Base-by-base conservation (phyloP, 306 rosid species). In the Glycyrrhiza uralensis region DNA sequence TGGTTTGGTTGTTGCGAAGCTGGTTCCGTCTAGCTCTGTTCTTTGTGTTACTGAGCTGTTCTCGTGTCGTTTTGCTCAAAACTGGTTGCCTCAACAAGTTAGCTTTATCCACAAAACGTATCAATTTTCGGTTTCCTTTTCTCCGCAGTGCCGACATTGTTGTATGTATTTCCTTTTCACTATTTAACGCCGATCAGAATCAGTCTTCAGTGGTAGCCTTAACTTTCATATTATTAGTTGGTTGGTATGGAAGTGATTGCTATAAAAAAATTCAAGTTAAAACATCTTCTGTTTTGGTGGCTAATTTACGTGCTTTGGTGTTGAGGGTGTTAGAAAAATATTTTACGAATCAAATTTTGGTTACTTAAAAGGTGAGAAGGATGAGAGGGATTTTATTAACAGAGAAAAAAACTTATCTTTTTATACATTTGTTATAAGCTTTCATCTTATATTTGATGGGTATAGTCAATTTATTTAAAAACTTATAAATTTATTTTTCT, bases 1-100 rank as follows among this genome's bases (percentile, higher is more conserved):
- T 65, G 23, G 18, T 52, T 55, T 47, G 30, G 69, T 58, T 46
- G 30, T 15, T 42, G 29, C 8, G 20, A 51, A 36, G 42, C 6
- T 55, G 22, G 23, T 23, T 38, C 4, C 26, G 29, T 49, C 13
- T 7, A 19, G 32, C 33, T 20, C 51, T n/a, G 1, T 39, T 57
- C 9, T 2, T 24, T 30, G 29, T 61, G 55, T 68, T 30, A 28
- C 17, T 20, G 66, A 70, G 80, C 82, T 82, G 75, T 78, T 54
- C n/a, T 50, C 57, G 1, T 79, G 86, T 83, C 85, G 39, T 49
- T 80, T 81, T 73, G 26, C 68, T 49, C 10, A 3, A 46, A 71
- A 62, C 79, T 30, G 17, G 30, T 14, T 29, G 32, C 57, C 66
- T 14, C 38, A 58, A 36, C 58, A 36, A 26, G 3, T 32, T 39